Percentiles rank a stretch among this genome's conserved stretches.
Evolutionary conservation across 352 stramenopile genomes (phyloP).

Genomic region (Phytophthora idaei): DNA sequence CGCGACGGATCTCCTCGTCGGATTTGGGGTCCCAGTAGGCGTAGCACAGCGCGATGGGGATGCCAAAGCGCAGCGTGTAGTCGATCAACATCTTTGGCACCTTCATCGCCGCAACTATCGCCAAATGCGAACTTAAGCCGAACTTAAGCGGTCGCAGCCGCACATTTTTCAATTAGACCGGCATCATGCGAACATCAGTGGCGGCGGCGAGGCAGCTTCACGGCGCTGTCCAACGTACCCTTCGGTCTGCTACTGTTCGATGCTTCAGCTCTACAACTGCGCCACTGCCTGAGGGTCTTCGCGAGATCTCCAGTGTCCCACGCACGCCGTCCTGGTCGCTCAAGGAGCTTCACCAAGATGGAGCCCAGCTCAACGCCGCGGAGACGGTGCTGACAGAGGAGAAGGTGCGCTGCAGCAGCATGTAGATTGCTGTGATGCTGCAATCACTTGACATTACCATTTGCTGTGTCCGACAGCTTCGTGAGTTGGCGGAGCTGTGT

Average conservation of each 20-base stretch:
- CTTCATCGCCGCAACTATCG: constrained; percentile 51
- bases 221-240: constrained; percentile 10
- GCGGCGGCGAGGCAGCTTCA: constrained; percentile 30
- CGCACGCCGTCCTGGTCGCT: constrained; percentile 82
- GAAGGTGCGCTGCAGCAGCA: constrained; percentile 45
- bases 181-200: constrained; percentile 17
- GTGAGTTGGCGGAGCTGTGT: constrained; percentile 80
- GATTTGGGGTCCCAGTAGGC: constrained; percentile 76
- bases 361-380: constrained; percentile 38
- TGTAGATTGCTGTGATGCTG: background rate
- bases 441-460: background rate
- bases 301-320: constrained; percentile 65
- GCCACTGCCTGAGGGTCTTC: constrained; percentile 52
- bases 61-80: constrained; percentile 73
- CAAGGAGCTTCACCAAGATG: constrained; percentile 76
- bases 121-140: constrained; percentile 17
- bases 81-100: constrained; percentile 86
- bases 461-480: constrained; percentile 43
- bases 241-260: constrained; percentile 5
- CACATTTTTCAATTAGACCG: constrained; percentile 15
- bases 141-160: constrained; percentile 6
- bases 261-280: constrained; percentile 21
- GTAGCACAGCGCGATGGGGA: constrained; percentile 69
- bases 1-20: constrained; percentile 77
- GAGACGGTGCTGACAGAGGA: constrained; percentile 65